Percentiles rank a stretch among this genome's conserved stretches.
Conservation (phyloP, 202 grass and related monocot species). For the Bolboschoenoplectus hybrid region DNA sequence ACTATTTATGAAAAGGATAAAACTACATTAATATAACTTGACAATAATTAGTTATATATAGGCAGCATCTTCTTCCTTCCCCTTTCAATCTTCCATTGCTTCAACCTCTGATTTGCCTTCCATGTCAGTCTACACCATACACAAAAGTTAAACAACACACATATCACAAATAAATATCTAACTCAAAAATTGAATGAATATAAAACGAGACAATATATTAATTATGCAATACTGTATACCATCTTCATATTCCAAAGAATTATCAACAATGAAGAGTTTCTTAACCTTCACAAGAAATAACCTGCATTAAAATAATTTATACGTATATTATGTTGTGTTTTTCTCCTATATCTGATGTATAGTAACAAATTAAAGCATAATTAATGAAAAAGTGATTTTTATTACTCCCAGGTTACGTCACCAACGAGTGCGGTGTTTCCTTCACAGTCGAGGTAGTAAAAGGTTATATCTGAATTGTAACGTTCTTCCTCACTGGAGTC, state of each 20-base stretch:
- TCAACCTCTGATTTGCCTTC: neutral
- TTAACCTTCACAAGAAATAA: constrained; percentile 36
- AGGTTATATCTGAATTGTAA: constrained; percentile 29
- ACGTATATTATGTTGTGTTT: neutral
- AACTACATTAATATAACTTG: constrained; percentile 22
- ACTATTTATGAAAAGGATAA: constrained; percentile 16
- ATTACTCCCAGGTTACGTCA: constrained; percentile 39
- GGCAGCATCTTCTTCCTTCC: neutral
- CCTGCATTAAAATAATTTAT: neutral
- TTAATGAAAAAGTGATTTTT: neutral
- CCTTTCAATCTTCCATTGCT: constrained; percentile 1
- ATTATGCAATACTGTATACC: constrained; percentile 13
- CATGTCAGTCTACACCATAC: constrained; percentile 20
- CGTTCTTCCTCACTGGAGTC: constrained; percentile 27
- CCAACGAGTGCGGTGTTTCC: constrained; percentile 31
- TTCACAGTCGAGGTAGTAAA: constrained; percentile 27
- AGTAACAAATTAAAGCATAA: constrained; percentile 5
- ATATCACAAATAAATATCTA: neutral
- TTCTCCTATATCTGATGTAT: neutral
- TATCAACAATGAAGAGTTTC: constrained; percentile 35
- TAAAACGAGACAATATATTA: neutral
- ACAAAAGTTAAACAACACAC: neutral
- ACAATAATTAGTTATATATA: constrained; percentile 24
- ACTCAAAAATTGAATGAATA: neutral
- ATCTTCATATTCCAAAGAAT: constrained; percentile 34